These are phyloP conservation scores for Ceratobasidium sp. DNA, from an alignment of 1,284 basidiomycete genomes.

Conservation along the genomic window DNA sequence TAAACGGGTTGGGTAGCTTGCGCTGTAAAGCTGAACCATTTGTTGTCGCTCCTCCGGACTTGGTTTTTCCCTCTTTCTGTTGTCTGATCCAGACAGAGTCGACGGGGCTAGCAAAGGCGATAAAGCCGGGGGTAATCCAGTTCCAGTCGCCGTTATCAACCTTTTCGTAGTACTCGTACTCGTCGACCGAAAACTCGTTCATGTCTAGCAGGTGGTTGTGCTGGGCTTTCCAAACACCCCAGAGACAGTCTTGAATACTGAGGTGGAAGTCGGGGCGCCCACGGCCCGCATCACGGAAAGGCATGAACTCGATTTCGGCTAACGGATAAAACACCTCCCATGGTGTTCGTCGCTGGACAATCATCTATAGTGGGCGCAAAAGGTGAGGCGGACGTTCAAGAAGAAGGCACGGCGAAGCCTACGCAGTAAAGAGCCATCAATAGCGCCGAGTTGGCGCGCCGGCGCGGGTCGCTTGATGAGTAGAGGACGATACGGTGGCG, in stretches of 20 bases:
- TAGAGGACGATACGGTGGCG: constrained; percentile 85
- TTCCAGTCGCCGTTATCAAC: constrained; percentile 99
- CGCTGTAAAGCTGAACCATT: constrained; percentile 65
- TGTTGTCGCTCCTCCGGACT: constrained; percentile 47
- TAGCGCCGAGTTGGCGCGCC: constrained; percentile 93
- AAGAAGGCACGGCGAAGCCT: constrained; percentile 49
- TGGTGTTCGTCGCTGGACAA: constrained; percentile 87
- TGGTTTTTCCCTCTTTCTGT: constrained; percentile 47
- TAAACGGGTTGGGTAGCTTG: constrained; percentile 78
- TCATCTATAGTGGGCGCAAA: constrained; percentile 76
- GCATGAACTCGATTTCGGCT: constrained; percentile 89
- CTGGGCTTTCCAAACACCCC: constrained; percentile 95
- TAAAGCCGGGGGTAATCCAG: constrained; percentile 90
- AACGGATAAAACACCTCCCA: constrained; percentile 96
- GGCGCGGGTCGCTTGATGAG: constrained; percentile 81
- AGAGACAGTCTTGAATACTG: constrained; percentile 91
- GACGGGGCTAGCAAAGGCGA: constrained; percentile 95
- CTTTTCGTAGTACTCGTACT: constrained; percentile 94
- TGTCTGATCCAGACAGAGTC: constrained; percentile 66
- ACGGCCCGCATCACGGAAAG: constrained; percentile 95
- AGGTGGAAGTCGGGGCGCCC: constrained; percentile 93
- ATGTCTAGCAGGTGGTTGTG: constrained; percentile 89
- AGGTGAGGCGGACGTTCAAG: neutral
- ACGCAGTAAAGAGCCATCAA: constrained; percentile 91
- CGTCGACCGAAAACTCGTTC: constrained; percentile 87